phyloP scores from a whole-genome alignment of 2,329 filamentous ascomycete species.

The Arthrinium puccinioides region DNA sequence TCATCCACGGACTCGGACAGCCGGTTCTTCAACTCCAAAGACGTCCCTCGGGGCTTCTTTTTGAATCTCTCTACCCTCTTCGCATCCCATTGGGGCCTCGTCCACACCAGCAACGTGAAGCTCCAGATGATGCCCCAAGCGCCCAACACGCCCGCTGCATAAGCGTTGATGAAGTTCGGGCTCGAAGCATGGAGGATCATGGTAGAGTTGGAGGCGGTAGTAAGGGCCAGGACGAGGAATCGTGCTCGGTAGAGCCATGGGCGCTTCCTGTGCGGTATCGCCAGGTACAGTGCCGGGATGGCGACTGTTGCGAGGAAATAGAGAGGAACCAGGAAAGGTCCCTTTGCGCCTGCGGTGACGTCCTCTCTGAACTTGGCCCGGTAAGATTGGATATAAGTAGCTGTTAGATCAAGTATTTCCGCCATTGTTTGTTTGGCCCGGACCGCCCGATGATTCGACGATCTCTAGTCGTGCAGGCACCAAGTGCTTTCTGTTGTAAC shows the following conservation, averaged over 20 bases:
- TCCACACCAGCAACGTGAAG: slow-evolving; percentile 44
- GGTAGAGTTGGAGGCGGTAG: slow-evolving; percentile 35
- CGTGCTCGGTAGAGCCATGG: slow-evolving; percentile 42
- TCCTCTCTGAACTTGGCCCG: slow-evolving; percentile 16
- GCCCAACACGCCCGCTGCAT: slow-evolving; percentile 40
- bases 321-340: slow-evolving; percentile 46
- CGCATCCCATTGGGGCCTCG: slow-evolving; percentile 47
- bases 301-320: slow-evolving; percentile 38
- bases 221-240: slow-evolving; percentile 40
- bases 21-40: no score
- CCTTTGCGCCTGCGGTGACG: slow-evolving; percentile 29
- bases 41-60: background rate
- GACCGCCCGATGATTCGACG: no score
- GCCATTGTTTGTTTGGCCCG: no score
- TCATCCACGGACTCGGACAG: no score
- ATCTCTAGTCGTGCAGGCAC: no score
- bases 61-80: slow-evolving; percentile 37
- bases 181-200: slow-evolving; percentile 37
- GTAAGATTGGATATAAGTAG: slow-evolving; percentile 19
- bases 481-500: no score
- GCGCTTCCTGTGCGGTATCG: slow-evolving; percentile 43
- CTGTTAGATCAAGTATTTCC: slow-evolving; percentile 20
- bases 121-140: slow-evolving; percentile 44
- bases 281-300: slow-evolving; percentile 46
- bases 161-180: slow-evolving; percentile 42